Evolutionary conservation across 1,139 yeast genomes (phyloP).

Genomic region (Yamadazyma aaseri): DNA sequence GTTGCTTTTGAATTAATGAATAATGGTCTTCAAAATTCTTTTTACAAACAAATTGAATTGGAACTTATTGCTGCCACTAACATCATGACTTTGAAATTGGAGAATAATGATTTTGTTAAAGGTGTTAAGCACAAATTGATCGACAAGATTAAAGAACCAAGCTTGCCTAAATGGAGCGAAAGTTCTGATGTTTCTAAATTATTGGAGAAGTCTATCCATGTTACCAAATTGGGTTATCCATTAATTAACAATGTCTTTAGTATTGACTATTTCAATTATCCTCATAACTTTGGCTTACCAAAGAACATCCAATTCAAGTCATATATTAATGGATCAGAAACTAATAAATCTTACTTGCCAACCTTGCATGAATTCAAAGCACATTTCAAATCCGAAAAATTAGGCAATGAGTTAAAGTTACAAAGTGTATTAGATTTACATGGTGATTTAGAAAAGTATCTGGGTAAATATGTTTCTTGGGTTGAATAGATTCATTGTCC

Average conservation of each 20-base stretch:
- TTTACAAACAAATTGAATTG: constrained; percentile 64
- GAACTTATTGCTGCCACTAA: constrained; percentile 81
- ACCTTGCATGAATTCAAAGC: constrained; percentile 63
- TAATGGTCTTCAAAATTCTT: constrained; percentile 57
- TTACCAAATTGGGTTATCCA: constrained; percentile 34
- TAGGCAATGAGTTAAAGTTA: constrained; percentile 63
- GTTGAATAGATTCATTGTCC: constrained; percentile 12
- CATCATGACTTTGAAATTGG: constrained; percentile 58
- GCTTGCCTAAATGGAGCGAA: constrained; percentile 50
- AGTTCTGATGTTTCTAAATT: constrained; percentile 23
- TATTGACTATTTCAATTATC: constrained; percentile 61
- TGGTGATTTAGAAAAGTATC: constrained; percentile 58
- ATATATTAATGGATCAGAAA: constrained; percentile 64
- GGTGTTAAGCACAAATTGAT: constrained; percentile 76
- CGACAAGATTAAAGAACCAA: constrained; percentile 56
- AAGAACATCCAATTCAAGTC: constrained; percentile 55
- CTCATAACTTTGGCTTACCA: constrained; percentile 81
- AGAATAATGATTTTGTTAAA: constrained; percentile 62
- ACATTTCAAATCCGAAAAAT: constrained; percentile 59
- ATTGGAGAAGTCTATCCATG: constrained; percentile 23
- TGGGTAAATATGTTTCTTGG: constrained; percentile 65
- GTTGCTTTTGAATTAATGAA: constrained; percentile 71
- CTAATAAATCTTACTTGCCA: constrained; percentile 63
- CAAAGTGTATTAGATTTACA: constrained; percentile 55
- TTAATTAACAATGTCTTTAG: constrained; percentile 47